Evolutionary conservation across 768 basidiomycete genomes (phyloP).

Genomic region (Boletus sensibilis): DNA sequence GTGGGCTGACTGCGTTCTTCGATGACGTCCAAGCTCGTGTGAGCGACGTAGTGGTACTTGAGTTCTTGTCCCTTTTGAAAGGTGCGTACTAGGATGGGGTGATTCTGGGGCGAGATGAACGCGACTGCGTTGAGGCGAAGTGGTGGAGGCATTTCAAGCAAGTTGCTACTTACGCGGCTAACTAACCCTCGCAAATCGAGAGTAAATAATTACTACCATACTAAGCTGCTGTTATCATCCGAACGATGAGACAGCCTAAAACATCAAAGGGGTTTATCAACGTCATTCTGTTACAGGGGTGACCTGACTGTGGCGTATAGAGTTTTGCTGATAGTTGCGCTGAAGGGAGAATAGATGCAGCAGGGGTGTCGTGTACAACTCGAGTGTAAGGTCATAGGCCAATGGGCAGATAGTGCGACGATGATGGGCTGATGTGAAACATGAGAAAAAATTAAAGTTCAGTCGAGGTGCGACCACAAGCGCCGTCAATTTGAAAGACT

Average conservation of each 20-base stretch:
- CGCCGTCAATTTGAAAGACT: constrained; percentile 25
- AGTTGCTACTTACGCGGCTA: not conserved
- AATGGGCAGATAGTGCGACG: no score
- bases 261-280: no score
- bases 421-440: not conserved
- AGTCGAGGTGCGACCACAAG: not conserved
- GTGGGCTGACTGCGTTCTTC: constrained; percentile 78
- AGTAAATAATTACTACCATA: no score
- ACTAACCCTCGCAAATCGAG: not conserved
- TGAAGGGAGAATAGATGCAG: no score
- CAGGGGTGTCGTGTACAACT: not conserved
- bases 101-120: constrained; percentile 82
- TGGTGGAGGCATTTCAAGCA: constrained; percentile 55
- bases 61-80: constrained; percentile 62
- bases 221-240: no score
- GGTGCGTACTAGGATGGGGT: constrained; percentile 72
- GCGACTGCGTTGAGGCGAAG: constrained; percentile 79
- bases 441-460: constrained; percentile 21
- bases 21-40: constrained; percentile 86
- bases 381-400: no score
- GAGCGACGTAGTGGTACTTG: constrained; percentile 90
- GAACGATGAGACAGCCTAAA: no score
- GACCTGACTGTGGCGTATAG: no score
- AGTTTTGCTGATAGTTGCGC: not conserved
- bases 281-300: no score